Base-by-base conservation (phyloP, 2,329 filamentous ascomycete species). In the Aspergillus japonicus region DNA sequence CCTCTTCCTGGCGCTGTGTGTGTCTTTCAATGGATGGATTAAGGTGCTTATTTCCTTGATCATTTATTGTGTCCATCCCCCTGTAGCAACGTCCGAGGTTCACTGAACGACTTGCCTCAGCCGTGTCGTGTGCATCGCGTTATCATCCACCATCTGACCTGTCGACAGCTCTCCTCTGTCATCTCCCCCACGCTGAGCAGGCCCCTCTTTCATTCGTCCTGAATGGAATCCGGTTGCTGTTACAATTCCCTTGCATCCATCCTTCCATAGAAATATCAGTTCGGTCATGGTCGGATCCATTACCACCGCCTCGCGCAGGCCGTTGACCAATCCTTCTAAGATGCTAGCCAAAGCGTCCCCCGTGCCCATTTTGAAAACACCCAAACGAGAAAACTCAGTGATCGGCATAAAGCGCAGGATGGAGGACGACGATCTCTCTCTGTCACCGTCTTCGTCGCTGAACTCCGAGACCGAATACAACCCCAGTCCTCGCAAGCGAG, bases 401-500 rank as follows among this genome's bases (percentile, higher is more conserved):
- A 58, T 66, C 6, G 72, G 70, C 35, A 65, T 68, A 16, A 78
- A 78, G 64, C 75, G 76, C 63, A 77, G 72, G 56, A 71, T 72
- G 66, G 68, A 74, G 19, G 74, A 76, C 21, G 62, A 73, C 54
- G 69, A 75, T 55, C 62, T 76, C 24, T 68, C 68, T 14, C 69
- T 73, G 19, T 73, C 73, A 8, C 68, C 73, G 1, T 58, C 70
- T 50, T 70, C 72, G 16, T 70, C 73, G 26, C 61, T 65, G 12
- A 63, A 58, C n/a, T 74, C 72, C 16, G 70, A 73, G 39, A 49
- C 59, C 19, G 66, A 71, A 16, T 64, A 59, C 42, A 57, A 56
- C 42, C 72, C 71, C 14, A 72, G 72, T 57, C 70, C 72, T 44
- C 75, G 73, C 57, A 80, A 80, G 65, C 75, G 76, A 48, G 67